Conservation (phyloP, 768 basidiomycete genomes). For the Serendipita vermifera region DNA sequence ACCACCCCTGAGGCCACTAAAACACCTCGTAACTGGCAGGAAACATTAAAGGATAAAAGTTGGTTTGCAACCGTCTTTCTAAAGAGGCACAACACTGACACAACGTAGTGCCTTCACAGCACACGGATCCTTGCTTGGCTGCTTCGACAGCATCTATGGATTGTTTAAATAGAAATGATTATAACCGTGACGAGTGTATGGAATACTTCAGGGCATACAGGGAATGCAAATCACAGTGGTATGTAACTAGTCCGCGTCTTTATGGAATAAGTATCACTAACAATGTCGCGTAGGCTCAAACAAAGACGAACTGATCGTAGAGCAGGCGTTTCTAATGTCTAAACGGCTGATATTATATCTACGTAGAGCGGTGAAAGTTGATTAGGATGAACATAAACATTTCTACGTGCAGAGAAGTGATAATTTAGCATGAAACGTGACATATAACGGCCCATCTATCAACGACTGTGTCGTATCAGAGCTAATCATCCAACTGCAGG, state of each 20-base stretch:
- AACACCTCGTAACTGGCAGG: neutral
- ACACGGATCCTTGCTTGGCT: neutral
- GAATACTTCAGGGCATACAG: neutral
- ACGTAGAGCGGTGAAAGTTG: too few relatives aligned
- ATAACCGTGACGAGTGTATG: neutral
- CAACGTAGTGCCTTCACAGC: neutral
- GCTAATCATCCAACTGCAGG: neutral
- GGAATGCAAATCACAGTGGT: conserved; percentile 1
- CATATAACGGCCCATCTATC: too few relatives aligned
- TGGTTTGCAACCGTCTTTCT: too few relatives aligned
- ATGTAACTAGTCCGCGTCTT: neutral
- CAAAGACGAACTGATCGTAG: neutral
- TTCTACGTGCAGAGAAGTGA: too few relatives aligned
- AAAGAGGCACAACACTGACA: too few relatives aligned
- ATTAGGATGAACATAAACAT: too few relatives aligned
- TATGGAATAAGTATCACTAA: too few relatives aligned
- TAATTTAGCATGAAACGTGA: too few relatives aligned
- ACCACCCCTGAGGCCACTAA: neutral
- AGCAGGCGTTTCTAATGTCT: neutral
- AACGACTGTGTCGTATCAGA: too few relatives aligned
- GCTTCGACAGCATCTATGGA: neutral
- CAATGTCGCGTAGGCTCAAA: neutral
- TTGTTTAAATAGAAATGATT: neutral
- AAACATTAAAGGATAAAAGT: neutral
- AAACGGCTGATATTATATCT: too few relatives aligned